A percentile compares a stretch with the other conserved stretches of the same genome.
Conservation (phyloP, 2,329 filamentous ascomycete genomes). For the Ophiocordyceps sinensis region DNA sequence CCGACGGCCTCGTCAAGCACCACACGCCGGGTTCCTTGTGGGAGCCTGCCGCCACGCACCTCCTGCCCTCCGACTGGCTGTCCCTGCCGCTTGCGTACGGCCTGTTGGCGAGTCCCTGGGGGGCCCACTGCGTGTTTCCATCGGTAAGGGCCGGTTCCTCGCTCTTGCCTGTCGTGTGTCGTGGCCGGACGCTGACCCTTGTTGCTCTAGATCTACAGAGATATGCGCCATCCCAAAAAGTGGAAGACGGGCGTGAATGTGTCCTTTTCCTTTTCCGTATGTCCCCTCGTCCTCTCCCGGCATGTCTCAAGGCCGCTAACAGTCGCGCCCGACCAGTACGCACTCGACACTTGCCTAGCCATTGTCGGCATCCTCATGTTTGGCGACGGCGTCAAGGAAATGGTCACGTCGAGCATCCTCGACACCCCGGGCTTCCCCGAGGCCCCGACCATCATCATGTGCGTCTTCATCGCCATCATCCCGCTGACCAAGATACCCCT, state of each 20-base stretch:
- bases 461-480: slow-evolving; percentile 79
- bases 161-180: not conserved
- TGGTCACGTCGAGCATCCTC: slow-evolving; percentile 84
- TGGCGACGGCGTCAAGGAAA: slow-evolving; percentile 72
- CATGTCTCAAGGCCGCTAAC: not conserved
- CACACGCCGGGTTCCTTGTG: slow-evolving; percentile 68
- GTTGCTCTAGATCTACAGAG: slow-evolving; percentile 36
- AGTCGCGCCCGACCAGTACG: slow-evolving; percentile 33
- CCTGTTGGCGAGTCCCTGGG: slow-evolving; percentile 66
- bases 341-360: slow-evolving; percentile 70
- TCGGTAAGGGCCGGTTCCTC: slow-evolving; percentile 36
- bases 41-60: slow-evolving; percentile 62
- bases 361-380: slow-evolving; percentile 88
- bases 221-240: slow-evolving; percentile 64
- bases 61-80: slow-evolving; percentile 76
- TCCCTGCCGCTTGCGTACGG: slow-evolving; percentile 81
- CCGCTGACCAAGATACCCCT: slow-evolving; percentile 91
- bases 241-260: slow-evolving; percentile 60
- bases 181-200: not conserved
- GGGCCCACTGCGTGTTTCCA: slow-evolving; percentile 59
- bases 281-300: slow-evolving; percentile 9
- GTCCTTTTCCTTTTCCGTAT: slow-evolving; percentile 73
- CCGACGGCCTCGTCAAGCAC: slow-evolving; percentile 77
- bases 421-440: slow-evolving; percentile 59
- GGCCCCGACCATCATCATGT: slow-evolving; percentile 62